Evolutionary conservation across 2,329 filamentous ascomycete genomes (phyloP), one percentile per base, ranked within the genome.

Genomic region (Cordyceps pruinosa): DNA sequence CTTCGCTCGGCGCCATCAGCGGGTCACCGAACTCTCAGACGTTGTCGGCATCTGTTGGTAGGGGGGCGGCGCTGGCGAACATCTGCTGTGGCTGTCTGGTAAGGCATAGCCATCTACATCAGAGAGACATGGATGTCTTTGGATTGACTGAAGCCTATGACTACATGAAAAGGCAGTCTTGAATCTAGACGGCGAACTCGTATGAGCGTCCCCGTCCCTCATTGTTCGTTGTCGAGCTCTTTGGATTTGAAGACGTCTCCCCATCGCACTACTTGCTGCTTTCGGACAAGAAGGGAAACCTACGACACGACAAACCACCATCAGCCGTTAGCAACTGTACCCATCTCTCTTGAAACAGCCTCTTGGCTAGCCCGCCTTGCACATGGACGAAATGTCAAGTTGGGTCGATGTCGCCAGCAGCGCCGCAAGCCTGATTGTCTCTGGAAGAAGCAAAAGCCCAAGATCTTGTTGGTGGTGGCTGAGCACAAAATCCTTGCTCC

Each of bases 391-490:
- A 44, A 41, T 5, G 7, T 9, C 21, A 34, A 53, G 39, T 52
- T 52, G 49, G 49, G 25, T 28, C 47, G 47, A 37, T 41, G 47
- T 2, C 12, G 9, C 30, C 28, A 48, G 46, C 47, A 34, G n/a
- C 28, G 2, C 21, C 5, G 9, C 46, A 39, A 28, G 47, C 26
- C 37, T 39, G 23, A 23, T 25, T 15, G 34, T 37, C 17, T 21
- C 48, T 35, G 15, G 2, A 44, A 32, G 37, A 19, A 32, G 28
- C 10, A 32, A 32, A 46, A 46, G 39, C 51, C 50, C 51, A 17
- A 46, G 51, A 56, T 56, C 44, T 41, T 56, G 53, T 56, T 56
- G 53, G 53, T 56, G 53, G 44, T 56, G 53, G 53, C 53, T 56
- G 44, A 56, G 53, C 44, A n/a, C 44, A 42, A 30, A 32, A 42